Base-by-base conservation (phyloP, 2,329 filamentous ascomycete species). In the Uncinocarpus reesii region DNA sequence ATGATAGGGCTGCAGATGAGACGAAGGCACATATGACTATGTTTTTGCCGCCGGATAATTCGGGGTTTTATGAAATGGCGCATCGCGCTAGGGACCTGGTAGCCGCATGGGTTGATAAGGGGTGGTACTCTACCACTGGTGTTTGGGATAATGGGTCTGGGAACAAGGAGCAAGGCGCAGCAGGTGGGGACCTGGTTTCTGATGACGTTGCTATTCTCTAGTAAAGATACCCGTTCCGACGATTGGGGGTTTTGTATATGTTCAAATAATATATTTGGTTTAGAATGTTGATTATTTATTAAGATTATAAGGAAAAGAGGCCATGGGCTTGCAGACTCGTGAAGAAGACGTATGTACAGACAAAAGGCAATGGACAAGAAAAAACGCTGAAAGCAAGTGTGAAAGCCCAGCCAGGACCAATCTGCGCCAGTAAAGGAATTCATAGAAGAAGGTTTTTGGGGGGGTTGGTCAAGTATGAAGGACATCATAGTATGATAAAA, bases 1-100 rank as follows among this genome's bases (percentile, higher is more conserved):
- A 96, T 62, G 81, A 93, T 52, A 79, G 78, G 58, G 86, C 84
- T 0, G 71, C 68, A 8, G 86, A 94, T 57, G 92, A 96, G 70
- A 80, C 82, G 0, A 70, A 71, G 53, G 90, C 90, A 23, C 92
- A 96, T 65, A 86, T 66, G 51, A 68, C 57, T 55, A 73, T 73
- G 70, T 73, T 73, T 50, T 53, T 61, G 16, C 62, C 66, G 13
- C 63, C 60, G 36, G 62, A 71, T 18, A 73, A 73, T 46, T 65
- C 69, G 7, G 65, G 61, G n/a, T 73, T 68, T 53, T 62, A 65
- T 47, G 57, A 60, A 4, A 57, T 73, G 34, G 59, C 66, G 13
- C 56, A 61, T 28, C 57, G 65, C 48, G 62, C 69, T 20, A 65
- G 65, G 54, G 62, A 63, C 34, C 53, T 61, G 28, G 53, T 72